These are phyloP conservation scores for Podospora fimiseda DNA, from an alignment of 495 filamentous ascomycete species.

Conservation along the genomic window DNA sequence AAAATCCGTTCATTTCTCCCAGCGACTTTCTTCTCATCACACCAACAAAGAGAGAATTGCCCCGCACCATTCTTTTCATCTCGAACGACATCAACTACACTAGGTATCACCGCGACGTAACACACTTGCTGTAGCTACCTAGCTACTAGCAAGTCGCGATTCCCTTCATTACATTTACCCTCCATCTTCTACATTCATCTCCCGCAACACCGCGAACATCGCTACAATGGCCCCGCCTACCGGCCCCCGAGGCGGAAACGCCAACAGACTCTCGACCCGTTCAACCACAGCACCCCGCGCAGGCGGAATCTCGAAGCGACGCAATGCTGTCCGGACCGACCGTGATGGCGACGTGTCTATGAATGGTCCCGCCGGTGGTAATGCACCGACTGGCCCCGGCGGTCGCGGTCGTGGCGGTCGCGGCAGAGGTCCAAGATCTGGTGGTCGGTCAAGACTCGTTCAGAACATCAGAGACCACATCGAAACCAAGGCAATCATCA, in stretches of 20 bases:
- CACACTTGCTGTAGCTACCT: no score
- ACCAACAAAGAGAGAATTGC: no score
- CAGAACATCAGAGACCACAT: slow-evolving; percentile 21
- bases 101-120: no score
- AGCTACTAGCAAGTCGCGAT: no score
- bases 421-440: slow-evolving; percentile 7
- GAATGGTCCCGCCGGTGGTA: slow-evolving; percentile 46
- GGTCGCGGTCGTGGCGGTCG: slow-evolving; percentile 26
- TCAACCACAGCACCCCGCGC: slow-evolving; percentile 10
- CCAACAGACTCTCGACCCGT: background rate
- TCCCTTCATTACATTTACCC: no score
- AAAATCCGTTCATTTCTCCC: no score
- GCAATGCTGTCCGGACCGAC: slow-evolving; percentile 49
- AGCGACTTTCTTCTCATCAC: no score
- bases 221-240: slow-evolving; percentile 37
- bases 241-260: slow-evolving; percentile 23
- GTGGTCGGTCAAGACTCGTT: slow-evolving; percentile 11
- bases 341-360: slow-evolving; percentile 80
- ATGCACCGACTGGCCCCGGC: slow-evolving; percentile 14
- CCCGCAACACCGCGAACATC: background rate
- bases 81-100: no score
- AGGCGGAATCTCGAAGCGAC: slow-evolving; percentile 70
- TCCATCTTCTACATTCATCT: no score
- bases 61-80: no score
- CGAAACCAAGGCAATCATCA: slow-evolving; percentile 36